Base-by-base conservation (phyloP, 2,329 filamentous ascomycete species). In the Colletotrichum sojae region DNA sequence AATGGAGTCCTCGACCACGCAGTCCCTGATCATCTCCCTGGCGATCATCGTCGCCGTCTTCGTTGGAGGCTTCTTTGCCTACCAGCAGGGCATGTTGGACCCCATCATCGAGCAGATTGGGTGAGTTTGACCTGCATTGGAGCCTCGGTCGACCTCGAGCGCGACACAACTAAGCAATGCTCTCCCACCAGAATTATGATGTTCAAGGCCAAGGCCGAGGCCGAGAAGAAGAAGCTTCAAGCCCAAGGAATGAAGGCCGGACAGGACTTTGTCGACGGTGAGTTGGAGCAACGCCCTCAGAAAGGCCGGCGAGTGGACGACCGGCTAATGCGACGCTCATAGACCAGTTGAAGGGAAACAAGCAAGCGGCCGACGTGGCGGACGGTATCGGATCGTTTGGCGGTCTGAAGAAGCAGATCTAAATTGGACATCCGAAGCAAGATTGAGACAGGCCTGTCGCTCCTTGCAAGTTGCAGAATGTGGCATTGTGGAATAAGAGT, bases 131-230 rank as follows among this genome's bases (percentile, higher is more conserved):
- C 22, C 18, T 10, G 12, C 45, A 13, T 36, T 12, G 6, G n/a
- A 16, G 10, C n/a, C 31, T 6, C n/a, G 8, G 15, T 9, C n/a
- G 5, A 15, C 45, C 10, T 13, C 58, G 10, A n/a, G 18, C 18
- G 49, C 4, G 15, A 25, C 56, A 25, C 46, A 45, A 5, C 31
- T 15, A 43, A 13, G 5, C 5, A 40, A 56, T 70, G 16, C 36
- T 25, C 20, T 52, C 10, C 74, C 73, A 15, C 8, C 20, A 70
- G 67, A 1, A 74, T 79, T 25, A 76, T 77, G 61, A 69, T 81
- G 58, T 79, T 82, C 74, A 82, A 83, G 73, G 78, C 79, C 39
- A 79, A 83, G 73, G 81, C 79, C 0, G 76, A 80, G 72, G 80
- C 80, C 8, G 80, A 83, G 72, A 75, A 77, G 48, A 80, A 82